A percentile compares a stretch with the other conserved stretches of the same genome.
phyloP scores from a whole-genome alignment of 2,329 filamentous ascomycete species.

The Ceratocystis smalleyi region DNA sequence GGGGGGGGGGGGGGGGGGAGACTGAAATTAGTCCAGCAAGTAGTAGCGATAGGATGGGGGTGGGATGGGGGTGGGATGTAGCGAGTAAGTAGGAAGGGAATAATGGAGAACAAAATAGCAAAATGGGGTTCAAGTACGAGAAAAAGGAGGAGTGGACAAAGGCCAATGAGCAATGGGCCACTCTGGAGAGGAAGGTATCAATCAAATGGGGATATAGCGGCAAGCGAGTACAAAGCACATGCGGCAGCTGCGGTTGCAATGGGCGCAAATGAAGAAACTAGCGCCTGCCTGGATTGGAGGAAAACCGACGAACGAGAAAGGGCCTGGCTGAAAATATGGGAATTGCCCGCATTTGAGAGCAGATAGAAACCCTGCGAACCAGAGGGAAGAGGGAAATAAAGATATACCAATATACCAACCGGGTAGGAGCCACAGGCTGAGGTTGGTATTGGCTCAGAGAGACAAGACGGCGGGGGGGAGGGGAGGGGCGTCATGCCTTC shows the following conservation, averaged over 20 bases:
- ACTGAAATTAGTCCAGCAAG: too few relatives aligned
- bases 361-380: not conserved
- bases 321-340: not conserved
- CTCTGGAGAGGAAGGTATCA: not conserved
- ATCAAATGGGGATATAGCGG: not conserved
- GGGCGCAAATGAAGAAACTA: not conserved
- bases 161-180: not conserved
- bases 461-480: not conserved
- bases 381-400: not conserved
- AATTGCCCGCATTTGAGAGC: not conserved
- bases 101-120: not conserved
- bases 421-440: not conserved
- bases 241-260: not conserved
- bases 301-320: not conserved
- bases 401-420: not conserved
- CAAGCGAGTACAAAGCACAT: not conserved
- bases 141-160: not conserved
- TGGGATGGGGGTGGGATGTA: not conserved
- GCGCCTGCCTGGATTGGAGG: not conserved
- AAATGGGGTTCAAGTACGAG: not conserved
- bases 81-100: not conserved
- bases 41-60: not conserved
- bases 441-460: not conserved
- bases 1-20: not conserved
- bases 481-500: not conserved